These are phyloP conservation scores for Dysphania ambrosioides DNA, from an alignment of 148 eudicot genomes.

Conservation along the genomic window DNA sequence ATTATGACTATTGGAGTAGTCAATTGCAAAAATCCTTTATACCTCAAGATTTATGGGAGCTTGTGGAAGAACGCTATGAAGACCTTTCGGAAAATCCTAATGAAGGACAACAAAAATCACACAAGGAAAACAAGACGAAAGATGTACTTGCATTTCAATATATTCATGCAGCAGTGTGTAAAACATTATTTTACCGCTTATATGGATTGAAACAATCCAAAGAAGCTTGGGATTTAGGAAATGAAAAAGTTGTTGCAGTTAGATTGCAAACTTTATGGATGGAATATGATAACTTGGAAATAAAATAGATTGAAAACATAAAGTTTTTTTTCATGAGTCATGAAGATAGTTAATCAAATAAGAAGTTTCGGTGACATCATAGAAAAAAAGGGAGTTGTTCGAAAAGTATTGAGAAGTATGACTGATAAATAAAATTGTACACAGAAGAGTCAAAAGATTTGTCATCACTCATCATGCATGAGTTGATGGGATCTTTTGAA, in stretches of 20 bases:
- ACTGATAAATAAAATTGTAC: neutral
- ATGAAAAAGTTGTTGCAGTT: too few species aligned
- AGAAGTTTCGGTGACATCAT: neutral
- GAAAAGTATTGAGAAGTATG: neutral
- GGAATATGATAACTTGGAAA: too few species aligned
- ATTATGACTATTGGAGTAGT: slow-evolving; percentile 2
- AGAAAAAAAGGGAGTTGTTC: neutral
- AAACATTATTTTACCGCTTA: too few species aligned
- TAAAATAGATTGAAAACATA: too few species aligned
- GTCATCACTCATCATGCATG: neutral
- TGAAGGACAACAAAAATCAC: neutral
- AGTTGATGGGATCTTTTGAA: neutral
- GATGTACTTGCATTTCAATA: too few species aligned
- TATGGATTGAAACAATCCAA: too few species aligned
- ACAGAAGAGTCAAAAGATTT: neutral
- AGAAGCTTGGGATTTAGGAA: too few species aligned
- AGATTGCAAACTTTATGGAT: too few species aligned
- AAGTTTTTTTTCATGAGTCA: neutral
- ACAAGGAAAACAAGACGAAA: neutral
- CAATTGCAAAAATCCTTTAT: neutral
- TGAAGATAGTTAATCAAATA: neutral
- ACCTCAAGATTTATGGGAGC: neutral
- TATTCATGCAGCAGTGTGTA: too few species aligned
- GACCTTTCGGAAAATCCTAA: neutral
- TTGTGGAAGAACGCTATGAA: too few species aligned